Base-by-base conservation (phyloP, 441 rosid genomes). In the Theobroma grandiflorum region DNA sequence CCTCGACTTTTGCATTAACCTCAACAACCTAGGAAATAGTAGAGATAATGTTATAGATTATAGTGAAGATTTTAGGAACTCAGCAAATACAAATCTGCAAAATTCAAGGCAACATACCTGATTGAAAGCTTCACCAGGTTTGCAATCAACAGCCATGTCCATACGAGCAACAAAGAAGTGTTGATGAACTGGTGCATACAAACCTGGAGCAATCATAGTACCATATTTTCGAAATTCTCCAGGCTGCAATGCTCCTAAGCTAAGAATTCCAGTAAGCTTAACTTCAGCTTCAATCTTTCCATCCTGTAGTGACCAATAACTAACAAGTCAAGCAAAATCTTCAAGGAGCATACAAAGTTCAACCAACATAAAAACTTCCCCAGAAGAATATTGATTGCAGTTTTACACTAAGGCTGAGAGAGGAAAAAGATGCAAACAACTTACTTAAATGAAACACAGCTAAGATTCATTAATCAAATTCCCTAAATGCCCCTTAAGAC, bases 71-170 rank as follows among this genome's bases (percentile, higher is more conserved):
- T 72, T 57, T 66, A 72, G 66, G 74, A 61, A 14, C 47, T 18
- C 11, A 57, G 16, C 20, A 40, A 40, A 61, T 43, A 37, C 66
- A 57, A 14, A 31, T 6, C 26, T n/a, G 8, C 2, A 71, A 52
- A 71, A 33, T 71, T 33, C 45, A 50, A 71, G 35, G 55, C 31
- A 49, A 11, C 2, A 2, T 74, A 84, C 90, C 83, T 86, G 91
- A 80, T 88, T 88, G 76, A 78, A 80, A 57, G 89, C 65, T 83
- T 88, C 91, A 4, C 89, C 91, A 31, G 89, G 91, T 79, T 73
- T 88, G 75, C 91, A 88, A 72, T 88, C 91, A 65, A 88, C 89
- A 5, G 89, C 86, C 89, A 88, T 86, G 84, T 88, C 88, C 91
- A 88, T 84, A 61, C 88, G 87, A 65, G 91, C 85, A 16, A 88